phyloP scores from a whole-genome alignment of 2,329 filamentous ascomycete genomes.

The Xylariaceae sp. region DNA sequence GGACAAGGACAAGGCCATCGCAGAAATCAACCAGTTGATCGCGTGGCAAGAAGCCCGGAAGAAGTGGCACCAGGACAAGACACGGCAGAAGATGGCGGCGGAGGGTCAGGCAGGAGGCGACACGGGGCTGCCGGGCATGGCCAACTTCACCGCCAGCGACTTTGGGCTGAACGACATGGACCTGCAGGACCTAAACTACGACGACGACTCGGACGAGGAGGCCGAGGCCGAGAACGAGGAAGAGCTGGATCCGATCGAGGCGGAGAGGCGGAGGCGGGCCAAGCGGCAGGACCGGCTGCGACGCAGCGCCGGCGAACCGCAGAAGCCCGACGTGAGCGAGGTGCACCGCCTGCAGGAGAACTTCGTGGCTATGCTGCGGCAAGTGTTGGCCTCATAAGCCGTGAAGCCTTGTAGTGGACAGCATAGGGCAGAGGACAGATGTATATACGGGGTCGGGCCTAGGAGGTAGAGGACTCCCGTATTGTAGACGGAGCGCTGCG shows the following conservation, averaged over 20 bases:
- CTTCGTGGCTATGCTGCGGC: slow-evolving; percentile 74
- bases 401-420: slow-evolving; percentile 2
- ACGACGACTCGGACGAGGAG: slow-evolving; percentile 61
- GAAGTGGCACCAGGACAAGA: slow-evolving; percentile 98
- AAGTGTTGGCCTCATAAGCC: slow-evolving; percentile 74
- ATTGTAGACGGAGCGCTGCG: too few relatives aligned
- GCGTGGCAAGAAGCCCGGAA: slow-evolving; percentile 92
- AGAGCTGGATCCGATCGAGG: slow-evolving; percentile 77
- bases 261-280: slow-evolving; percentile 70
- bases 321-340: slow-evolving; percentile 72
- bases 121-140: slow-evolving; percentile 43
- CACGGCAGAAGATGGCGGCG: slow-evolving; percentile 95
- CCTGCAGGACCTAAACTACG: slow-evolving; percentile 76
- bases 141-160: slow-evolving; percentile 67
- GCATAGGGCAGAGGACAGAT: background rate
- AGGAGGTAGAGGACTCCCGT: too few relatives aligned
- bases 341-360: slow-evolving; percentile 71
- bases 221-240: slow-evolving; percentile 66
- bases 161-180: slow-evolving; percentile 88
- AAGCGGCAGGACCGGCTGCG: slow-evolving; percentile 75
- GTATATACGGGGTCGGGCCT: too few relatives aligned
- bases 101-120: slow-evolving; percentile 52
- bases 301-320: slow-evolving; percentile 73
- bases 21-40: slow-evolving; percentile 79
- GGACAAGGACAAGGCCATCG: slow-evolving; percentile 63